Evolutionary conservation across 1,139 yeast species (phyloP).

Genomic region (Suhomyces panamericanus): DNA sequence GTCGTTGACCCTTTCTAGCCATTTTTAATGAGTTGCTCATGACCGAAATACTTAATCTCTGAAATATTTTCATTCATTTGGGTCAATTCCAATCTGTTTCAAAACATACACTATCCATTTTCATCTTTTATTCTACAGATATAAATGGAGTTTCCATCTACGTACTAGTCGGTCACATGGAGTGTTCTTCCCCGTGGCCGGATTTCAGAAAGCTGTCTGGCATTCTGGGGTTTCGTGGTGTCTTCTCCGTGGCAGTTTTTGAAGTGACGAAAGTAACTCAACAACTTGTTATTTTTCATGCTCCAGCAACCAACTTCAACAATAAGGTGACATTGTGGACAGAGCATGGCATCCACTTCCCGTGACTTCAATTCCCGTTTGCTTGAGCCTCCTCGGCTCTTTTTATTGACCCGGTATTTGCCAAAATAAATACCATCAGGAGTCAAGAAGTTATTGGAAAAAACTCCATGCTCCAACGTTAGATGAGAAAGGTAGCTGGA

Average conservation of each 20-base stretch:
- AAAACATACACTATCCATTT: no score
- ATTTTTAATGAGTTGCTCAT: no score
- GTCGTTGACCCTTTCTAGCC: no score
- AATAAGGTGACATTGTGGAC: slow-evolving; percentile 21
- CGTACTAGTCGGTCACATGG: slow-evolving; percentile 7
- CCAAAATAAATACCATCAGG: slow-evolving; percentile 25
- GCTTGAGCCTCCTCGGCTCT: neutral
- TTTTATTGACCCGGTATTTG: slow-evolving; percentile 11
- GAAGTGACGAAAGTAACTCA: slow-evolving; percentile 24
- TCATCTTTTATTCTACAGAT: no score
- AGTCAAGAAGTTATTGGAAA: slow-evolving; percentile 30
- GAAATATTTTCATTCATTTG: no score
- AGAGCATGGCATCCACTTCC: slow-evolving; percentile 18
- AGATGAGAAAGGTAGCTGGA: slow-evolving; percentile 36
- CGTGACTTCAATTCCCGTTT: slow-evolving; percentile 3
- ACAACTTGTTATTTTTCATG: slow-evolving; percentile 19
- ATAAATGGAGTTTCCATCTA: no score
- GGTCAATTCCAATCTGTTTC: no score
- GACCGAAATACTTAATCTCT: no score
- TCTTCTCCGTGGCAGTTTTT: slow-evolving; percentile 14
- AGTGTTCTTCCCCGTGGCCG: slow-evolving; percentile 14
- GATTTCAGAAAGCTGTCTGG: slow-evolving; percentile 10
- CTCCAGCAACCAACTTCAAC: slow-evolving; percentile 23
- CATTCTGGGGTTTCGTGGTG: slow-evolving; percentile 5
- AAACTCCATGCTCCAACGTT: slow-evolving; percentile 38